Base-by-base conservation (phyloP, 371 early-diverging fungal species). In the Dichotomocladium elegans region DNA sequence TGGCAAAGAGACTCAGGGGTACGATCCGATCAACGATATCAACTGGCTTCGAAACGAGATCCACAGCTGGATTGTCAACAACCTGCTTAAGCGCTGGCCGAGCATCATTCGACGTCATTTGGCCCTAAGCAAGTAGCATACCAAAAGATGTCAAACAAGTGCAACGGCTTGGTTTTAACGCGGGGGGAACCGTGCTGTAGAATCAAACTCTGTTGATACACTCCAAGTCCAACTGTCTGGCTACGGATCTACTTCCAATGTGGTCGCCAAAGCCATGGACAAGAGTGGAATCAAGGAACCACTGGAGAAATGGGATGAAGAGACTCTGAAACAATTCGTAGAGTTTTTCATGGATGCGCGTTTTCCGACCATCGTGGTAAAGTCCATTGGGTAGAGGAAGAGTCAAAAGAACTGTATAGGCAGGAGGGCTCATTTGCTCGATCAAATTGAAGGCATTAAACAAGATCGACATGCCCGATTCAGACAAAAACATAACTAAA, bases 1-100 rank as follows among this genome's bases (percentile, higher is more conserved):
- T 37, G 91, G 91, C 8, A 86, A 88, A 47, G 90, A 78, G 34
- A 88, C 91, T 1, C 67, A 72, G 9, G 90, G 90, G 10, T 91
- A 91, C 55, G 90, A 91, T 47, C 91, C 91, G 0, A 77, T 86
- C 19, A 82, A 87, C 58, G 91, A 91, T 58, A 87, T 91, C 41
- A 87, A 83, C 55, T 91, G 91, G 91, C 76, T 91, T 19, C 64
- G 80, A 19, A 41, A 61, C 2, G 91, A 91, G 61, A 82, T 91
- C 30, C 85, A 87, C 42, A 78, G 71, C 21, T 63, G 63, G 58
- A 74, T 91, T 26, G 79, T 56, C 44, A 83, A 82, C 19, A 91
- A 91, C 61, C 40, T 91, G 51, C 48, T 79, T 44, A 85, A 83
- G 51, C 65, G 72, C 45, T 91, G 91, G 91, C 48, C 57, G 0